Base-by-base conservation (phyloP, 345 rosid species). In the Citrus trifoliata region DNA sequence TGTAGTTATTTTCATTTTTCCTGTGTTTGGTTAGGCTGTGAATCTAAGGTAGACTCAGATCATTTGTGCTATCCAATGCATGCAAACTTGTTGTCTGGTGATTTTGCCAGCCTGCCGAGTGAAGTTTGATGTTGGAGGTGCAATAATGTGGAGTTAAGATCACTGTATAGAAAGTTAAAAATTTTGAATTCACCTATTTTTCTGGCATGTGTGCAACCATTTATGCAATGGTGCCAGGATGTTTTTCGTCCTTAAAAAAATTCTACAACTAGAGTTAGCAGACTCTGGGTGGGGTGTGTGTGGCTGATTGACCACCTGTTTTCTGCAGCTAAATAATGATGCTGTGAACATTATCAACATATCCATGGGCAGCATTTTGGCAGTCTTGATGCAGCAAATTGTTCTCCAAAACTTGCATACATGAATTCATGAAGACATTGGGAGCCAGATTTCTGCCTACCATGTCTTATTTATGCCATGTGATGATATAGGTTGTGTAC, bases 301-400 rank as follows among this genome's bases (percentile, higher is more conserved):
- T 75, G 16, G 64, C 2, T 61, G 18, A 38, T 69, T 32, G 19
- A 61, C 77, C 79, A 71, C 28, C 32, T 70, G 19, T 55, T 25
- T 79, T 75, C 46, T 88, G 92, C 92, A 94, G 99, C 98, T 96
- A 60, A 94, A 88, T 83, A 96, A 96, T 63, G 99, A 96, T 87
- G 94, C 81, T 19, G 98, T 93, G 46, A 94, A 94, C 76, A 83
- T 96, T 84, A 90, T 96, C 82, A 96, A 96, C 89, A 94, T 96
- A 83, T 86, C 95, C 56, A 80, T 93, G 77, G 98, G 98, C 83
- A 88, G 97, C 89, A 85, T 90, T 53, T 76, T 96, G 75, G 99
- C 98, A 40, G 86, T 96, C 78, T 69, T 93, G 85, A 90, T 97
- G 80, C 94, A 87, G 73, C 89, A 90, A 85, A 73, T 80, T 72